phyloP scores from a whole-genome alignment of 306 rosid species.

The Astragalus membranaceus region DNA sequence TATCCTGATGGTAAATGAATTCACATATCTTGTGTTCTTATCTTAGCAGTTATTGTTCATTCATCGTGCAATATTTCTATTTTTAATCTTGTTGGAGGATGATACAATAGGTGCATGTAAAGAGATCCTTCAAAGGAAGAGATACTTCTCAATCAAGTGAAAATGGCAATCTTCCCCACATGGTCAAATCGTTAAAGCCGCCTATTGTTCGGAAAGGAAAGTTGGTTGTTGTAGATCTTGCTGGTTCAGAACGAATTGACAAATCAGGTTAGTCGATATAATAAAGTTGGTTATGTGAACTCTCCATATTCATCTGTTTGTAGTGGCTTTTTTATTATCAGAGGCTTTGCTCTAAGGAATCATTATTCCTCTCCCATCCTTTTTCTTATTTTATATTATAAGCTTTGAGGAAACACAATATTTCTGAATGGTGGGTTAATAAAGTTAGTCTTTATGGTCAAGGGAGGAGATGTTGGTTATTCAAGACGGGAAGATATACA shows the following conservation, averaged over 20 bases:
- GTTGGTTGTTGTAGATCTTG: slow-evolving; percentile 94
- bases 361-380: neutral
- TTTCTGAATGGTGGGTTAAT: slow-evolving; percentile 1
- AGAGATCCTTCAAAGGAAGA: slow-evolving; percentile 70
- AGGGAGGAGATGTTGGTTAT: neutral
- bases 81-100: slow-evolving; percentile 18
- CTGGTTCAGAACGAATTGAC: slow-evolving; percentile 96
- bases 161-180: slow-evolving; percentile 50
- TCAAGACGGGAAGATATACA: neutral
- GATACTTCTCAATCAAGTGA: slow-evolving; percentile 63
- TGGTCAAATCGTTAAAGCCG: slow-evolving; percentile 65
- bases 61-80: neutral
- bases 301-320: slow-evolving; percentile 9
- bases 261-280: slow-evolving; percentile 72
- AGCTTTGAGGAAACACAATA: neutral
- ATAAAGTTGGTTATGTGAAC: neutral
- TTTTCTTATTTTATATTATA: neutral
- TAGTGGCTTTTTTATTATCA: neutral
- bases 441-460: slow-evolving; percentile 6
- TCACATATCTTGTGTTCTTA: slow-evolving; percentile 4
- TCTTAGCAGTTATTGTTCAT: slow-evolving; percentile 14
- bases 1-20: slow-evolving; percentile 71
- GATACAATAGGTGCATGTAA: slow-evolving; percentile 69
- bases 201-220: slow-evolving; percentile 81
- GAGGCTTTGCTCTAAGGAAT: slow-evolving; percentile 12